Evolutionary conservation across 2,329 filamentous ascomycete genomes (phyloP).

Genomic region (Cladophialophora chaetospira): DNA sequence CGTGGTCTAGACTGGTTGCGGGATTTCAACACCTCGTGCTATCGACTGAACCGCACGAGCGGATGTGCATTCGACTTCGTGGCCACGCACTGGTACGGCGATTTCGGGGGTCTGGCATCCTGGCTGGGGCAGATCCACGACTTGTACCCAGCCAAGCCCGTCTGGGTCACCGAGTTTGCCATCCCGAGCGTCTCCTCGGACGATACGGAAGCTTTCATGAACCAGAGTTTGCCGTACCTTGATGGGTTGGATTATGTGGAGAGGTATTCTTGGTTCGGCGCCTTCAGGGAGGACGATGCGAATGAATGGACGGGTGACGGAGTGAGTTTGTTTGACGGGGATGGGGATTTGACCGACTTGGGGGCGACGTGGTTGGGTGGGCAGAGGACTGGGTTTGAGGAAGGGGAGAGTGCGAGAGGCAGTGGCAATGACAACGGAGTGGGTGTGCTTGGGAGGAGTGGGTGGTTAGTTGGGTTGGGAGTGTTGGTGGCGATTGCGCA

Average conservation of each 20-base stretch:
- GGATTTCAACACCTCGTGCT: slow-evolving; percentile 51
- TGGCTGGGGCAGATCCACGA: slow-evolving; percentile 39
- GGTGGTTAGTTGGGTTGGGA: background rate
- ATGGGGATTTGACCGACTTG: slow-evolving; percentile 72
- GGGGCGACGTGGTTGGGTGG: slow-evolving; percentile 75
- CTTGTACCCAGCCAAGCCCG: slow-evolving; percentile 55
- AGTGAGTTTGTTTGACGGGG: slow-evolving; percentile 62
- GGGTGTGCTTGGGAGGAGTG: background rate
- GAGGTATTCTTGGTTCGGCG: slow-evolving; percentile 73
- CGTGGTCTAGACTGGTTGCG: slow-evolving; percentile 67
- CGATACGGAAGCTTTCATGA: slow-evolving; percentile 63
- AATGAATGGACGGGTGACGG: slow-evolving; percentile 74
- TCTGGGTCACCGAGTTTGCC: slow-evolving; percentile 82
- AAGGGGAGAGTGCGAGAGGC: slow-evolving; percentile 27
- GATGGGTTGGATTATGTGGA: slow-evolving; percentile 58
- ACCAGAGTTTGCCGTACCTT: slow-evolving; percentile 65
- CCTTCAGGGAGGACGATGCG: slow-evolving; percentile 66
- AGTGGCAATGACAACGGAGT: background rate
- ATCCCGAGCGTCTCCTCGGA: slow-evolving; percentile 55
- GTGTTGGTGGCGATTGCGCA: background rate
- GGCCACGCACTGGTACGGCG: slow-evolving; percentile 54
- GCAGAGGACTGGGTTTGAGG: slow-evolving; percentile 64
- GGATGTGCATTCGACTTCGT: slow-evolving; percentile 58
- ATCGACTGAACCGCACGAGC: slow-evolving; percentile 53
- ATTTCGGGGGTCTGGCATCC: slow-evolving; percentile 40